These are phyloP conservation scores for Diaporthe citri DNA, from an alignment of 2,329 filamentous ascomycete genomes.

Conservation along the genomic window DNA sequence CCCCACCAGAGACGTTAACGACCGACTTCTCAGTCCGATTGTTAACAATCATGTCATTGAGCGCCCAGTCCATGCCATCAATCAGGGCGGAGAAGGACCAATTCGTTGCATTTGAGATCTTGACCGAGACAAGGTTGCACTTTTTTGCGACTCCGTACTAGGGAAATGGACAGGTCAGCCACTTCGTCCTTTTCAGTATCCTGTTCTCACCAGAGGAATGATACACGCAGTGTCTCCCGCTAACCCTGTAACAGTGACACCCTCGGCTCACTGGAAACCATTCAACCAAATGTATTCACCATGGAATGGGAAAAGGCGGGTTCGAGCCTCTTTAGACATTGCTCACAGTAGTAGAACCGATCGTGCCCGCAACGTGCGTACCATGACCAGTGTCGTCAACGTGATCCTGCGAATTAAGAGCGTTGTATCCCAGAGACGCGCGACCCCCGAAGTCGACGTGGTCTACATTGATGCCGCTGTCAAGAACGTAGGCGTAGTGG, in stretches of 20 bases:
- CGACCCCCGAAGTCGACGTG: slow-evolving; percentile 51
- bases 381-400: slow-evolving; percentile 49
- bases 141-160: slow-evolving; percentile 5
- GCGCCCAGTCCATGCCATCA: slow-evolving; percentile 4
- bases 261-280: not conserved
- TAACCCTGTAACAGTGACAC: not conserved
- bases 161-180: not conserved
- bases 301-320: not conserved
- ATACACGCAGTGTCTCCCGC: not conserved
- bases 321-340: not conserved
- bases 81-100: not conserved
- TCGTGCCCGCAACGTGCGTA: slow-evolving; percentile 51
- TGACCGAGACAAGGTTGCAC: slow-evolving; percentile 6
- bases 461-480: slow-evolving; percentile 56
- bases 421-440: slow-evolving; percentile 48
- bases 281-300: not conserved
- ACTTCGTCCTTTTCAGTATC: not conserved
- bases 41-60: not conserved
- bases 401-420: slow-evolving; percentile 39
- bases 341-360: slow-evolving; percentile 39
- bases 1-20: not conserved
- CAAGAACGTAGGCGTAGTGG: slow-evolving; percentile 58
- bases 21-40: slow-evolving; percentile 9
- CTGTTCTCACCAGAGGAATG: not conserved
- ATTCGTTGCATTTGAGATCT: not conserved